phyloP scores from a whole-genome alignment of 2,329 filamentous ascomycete species.

The Coniochaeta sp. region DNA sequence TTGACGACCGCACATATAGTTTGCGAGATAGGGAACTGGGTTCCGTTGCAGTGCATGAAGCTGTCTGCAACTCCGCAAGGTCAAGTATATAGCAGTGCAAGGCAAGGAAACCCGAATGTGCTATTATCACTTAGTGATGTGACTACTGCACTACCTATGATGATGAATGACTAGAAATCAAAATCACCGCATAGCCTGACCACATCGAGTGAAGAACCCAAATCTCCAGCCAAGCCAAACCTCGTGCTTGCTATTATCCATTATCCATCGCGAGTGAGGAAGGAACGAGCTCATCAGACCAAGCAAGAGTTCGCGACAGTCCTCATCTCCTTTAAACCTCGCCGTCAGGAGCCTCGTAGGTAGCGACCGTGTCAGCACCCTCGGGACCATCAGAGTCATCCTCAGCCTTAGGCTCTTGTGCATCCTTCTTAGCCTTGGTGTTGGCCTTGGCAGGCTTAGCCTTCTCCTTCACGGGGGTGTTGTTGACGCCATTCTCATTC shows the following conservation, averaged over 20 bases:
- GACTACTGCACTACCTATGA: neutral
- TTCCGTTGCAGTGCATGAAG: no score
- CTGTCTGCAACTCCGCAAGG: no score
- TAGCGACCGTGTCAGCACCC: neutral
- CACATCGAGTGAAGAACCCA: neutral
- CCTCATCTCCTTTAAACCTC: neutral
- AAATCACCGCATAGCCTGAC: neutral
- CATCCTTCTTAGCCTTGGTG: neutral
- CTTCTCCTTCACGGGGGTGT: neutral
- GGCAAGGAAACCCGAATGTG: neutral
- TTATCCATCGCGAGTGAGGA: neutral
- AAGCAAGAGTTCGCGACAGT: neutral
- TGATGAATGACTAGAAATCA: neutral
- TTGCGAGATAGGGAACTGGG: no score
- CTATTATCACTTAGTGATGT: neutral
- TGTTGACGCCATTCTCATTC: neutral
- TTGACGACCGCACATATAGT: no score
- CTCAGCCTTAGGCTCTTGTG: neutral
- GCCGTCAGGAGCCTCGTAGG: neutral
- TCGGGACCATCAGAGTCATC: neutral
- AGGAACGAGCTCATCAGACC: neutral
- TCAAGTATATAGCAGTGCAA: no score
- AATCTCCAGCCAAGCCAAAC: neutral
- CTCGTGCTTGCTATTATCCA: neutral
- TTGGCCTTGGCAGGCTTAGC: neutral